These are phyloP conservation scores for Ustilago tritici DNA, from an alignment of 1,284 basidiomycete genomes.

Conservation along the genomic window DNA sequence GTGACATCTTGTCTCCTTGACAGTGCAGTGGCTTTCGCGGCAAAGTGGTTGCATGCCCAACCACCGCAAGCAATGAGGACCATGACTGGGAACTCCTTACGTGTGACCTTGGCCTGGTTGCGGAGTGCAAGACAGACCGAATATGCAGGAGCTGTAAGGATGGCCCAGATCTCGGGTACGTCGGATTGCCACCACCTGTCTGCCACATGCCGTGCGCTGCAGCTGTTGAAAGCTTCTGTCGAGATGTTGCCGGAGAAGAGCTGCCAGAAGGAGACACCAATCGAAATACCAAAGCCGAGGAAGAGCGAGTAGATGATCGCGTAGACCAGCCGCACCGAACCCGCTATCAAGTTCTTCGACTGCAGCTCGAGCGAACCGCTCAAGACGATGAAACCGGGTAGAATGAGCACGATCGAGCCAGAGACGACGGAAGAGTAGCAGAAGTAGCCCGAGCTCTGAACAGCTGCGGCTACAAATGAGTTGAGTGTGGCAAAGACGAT, in stretches of 20 bases:
- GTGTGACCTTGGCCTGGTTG: constrained; percentile 78
- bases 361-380: constrained; percentile 81
- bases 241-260: constrained; percentile 47
- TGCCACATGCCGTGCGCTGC: constrained; percentile 20
- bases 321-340: constrained; percentile 83
- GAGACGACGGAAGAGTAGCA: constrained; percentile 89
- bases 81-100: constrained; percentile 78
- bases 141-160: constrained; percentile 84
- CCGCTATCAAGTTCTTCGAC: constrained; percentile 67
- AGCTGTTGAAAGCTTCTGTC: constrained; percentile 30
- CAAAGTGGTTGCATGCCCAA: constrained; percentile 73
- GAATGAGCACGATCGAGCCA: constrained; percentile 85
- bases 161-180: constrained; percentile 68
- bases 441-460: constrained; percentile 72
- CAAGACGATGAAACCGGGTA: constrained; percentile 76
- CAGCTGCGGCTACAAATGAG: constrained; percentile 76
- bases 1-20: constrained; percentile 60
- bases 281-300: constrained; percentile 59
- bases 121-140: constrained; percentile 80
- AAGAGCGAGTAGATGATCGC: constrained; percentile 78
- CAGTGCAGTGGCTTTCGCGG: constrained; percentile 43
- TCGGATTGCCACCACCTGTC: constrained; percentile 72
- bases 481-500: constrained; percentile 85
- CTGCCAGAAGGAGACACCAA: constrained; percentile 64
- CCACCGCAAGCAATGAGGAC: constrained; percentile 81